phyloP scores from a whole-genome alignment of 306 rosid genomes.

The Benincasa hispida region DNA sequence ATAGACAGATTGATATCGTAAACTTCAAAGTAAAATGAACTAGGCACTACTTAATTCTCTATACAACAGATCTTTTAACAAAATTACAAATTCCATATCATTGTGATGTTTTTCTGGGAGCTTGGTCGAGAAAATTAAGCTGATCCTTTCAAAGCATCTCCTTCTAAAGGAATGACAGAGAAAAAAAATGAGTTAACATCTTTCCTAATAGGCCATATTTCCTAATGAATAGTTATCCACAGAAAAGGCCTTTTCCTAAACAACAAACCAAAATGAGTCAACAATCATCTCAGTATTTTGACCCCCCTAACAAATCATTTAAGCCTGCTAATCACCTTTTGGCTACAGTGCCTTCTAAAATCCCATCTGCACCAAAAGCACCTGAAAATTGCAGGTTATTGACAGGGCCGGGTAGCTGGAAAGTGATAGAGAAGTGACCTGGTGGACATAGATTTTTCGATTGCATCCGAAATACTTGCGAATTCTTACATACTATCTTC shows the following conservation, averaged over 20 bases:
- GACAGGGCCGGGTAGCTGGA: constrained; percentile 79
- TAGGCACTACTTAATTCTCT: background rate
- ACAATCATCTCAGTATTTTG: background rate
- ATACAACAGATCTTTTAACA: background rate
- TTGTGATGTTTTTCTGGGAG: background rate
- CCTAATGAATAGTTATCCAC: background rate
- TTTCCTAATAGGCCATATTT: background rate
- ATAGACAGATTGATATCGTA: background rate
- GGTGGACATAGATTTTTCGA: constrained; percentile 66
- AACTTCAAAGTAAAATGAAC: background rate
- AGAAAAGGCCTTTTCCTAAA: background rate
- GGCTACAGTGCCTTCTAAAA: constrained; percentile 65
- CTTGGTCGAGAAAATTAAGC: background rate
- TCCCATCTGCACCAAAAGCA: constrained; percentile 60
- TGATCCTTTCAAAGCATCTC: background rate
- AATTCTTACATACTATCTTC: constrained; percentile 42
- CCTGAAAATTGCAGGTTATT: constrained; percentile 49
- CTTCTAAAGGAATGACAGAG: background rate
- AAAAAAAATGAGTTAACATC: background rate
- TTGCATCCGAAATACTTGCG: constrained; percentile 68
- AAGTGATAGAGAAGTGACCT: constrained; percentile 53
- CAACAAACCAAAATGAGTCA: background rate
- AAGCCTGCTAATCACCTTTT: constrained; percentile 21
- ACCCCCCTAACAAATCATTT: background rate
- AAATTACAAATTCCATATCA: background rate